A percentile compares a stretch with the other conserved stretches of the same genome.
Conservation (phyloP, 306 rosid species). For the Pterocarpus macrocarpus region DNA sequence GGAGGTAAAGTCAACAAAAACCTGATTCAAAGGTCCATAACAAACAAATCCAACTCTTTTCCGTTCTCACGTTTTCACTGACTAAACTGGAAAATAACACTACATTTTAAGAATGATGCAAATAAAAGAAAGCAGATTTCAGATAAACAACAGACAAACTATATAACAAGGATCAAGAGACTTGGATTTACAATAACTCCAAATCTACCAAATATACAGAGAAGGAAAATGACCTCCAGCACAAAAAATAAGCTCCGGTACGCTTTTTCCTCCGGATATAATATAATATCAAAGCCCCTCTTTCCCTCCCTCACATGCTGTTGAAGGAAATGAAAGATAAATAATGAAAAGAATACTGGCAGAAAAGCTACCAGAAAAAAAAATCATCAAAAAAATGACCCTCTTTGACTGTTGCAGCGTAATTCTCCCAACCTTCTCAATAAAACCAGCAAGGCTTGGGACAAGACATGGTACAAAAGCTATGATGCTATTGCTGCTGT, state of each 20-base stretch:
- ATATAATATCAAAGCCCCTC: slow-evolving; percentile 32
- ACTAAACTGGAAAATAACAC: slow-evolving; percentile 38
- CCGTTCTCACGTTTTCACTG: slow-evolving; percentile 19
- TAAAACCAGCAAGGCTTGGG: slow-evolving; percentile 61
- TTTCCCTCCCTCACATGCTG: slow-evolving; percentile 41
- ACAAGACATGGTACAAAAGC: slow-evolving; percentile 47
- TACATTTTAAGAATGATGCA: slow-evolving; percentile 31
- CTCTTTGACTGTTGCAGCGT: slow-evolving; percentile 45
- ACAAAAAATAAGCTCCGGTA: slow-evolving; percentile 53
- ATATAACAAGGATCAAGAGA: slow-evolving; percentile 51
- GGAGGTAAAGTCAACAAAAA: background rate
- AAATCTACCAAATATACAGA: slow-evolving; percentile 55
- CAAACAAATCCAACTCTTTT: slow-evolving; percentile 15
- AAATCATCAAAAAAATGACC: slow-evolving; percentile 50
- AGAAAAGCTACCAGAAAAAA: slow-evolving; percentile 46
- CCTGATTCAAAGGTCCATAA: slow-evolving; percentile 31
- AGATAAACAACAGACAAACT: slow-evolving; percentile 33
- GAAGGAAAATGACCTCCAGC: slow-evolving; percentile 57
- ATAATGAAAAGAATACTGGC: slow-evolving; percentile 58
- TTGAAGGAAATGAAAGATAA: slow-evolving; percentile 51
- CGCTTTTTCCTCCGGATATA: slow-evolving; percentile 60
- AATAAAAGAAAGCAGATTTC: slow-evolving; percentile 22
- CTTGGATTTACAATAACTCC: slow-evolving; percentile 66
- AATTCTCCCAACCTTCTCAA: slow-evolving; percentile 50
- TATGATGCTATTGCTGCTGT: slow-evolving; percentile 44